A percentile compares a stretch with the other conserved stretches of the same genome.
phyloP scores from a whole-genome alignment of 2,329 filamentous ascomycete species.

The Teratosphaeria destructans region DNA sequence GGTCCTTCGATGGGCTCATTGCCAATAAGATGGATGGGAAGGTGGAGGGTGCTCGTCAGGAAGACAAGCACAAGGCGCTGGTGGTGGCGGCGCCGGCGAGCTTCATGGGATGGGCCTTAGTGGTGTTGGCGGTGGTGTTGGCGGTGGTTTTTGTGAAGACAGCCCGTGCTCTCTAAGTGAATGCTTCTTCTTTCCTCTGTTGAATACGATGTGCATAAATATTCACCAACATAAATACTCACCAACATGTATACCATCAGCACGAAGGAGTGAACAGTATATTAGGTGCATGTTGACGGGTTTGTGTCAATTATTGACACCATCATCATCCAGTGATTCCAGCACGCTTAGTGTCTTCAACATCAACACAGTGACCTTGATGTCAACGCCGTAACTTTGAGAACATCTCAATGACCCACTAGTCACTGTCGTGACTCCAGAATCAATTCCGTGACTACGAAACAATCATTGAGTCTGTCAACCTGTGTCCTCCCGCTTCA shows the following conservation, averaged over 20 bases:
- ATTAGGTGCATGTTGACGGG: not conserved
- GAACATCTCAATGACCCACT: no score
- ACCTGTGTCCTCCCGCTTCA: no score
- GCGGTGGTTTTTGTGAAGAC: not conserved
- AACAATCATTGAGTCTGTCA: no score
- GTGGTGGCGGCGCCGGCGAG: slow-evolving; percentile 12
- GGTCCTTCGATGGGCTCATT: slow-evolving; percentile 14
- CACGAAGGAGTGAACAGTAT: not conserved
- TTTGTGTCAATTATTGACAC: not conserved
- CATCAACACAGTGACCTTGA: not conserved
- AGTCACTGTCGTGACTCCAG: no score
- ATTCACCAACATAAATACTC: not conserved
- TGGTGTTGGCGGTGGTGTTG: not conserved
- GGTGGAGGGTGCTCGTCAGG: slow-evolving; percentile 11
- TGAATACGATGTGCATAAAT: no score
- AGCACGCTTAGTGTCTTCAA: not conserved
- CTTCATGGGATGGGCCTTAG: not conserved
- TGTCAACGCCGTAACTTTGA: not conserved
- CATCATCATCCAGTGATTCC: not conserved
- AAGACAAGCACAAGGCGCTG: slow-evolving; percentile 14
- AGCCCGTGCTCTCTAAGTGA: not conserved
- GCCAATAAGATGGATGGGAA: slow-evolving; percentile 8
- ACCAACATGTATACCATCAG: not conserved
- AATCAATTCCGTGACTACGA: no score
- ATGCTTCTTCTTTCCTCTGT: not conserved